Conservation (phyloP, 2,329 filamentous ascomycete species). For the Alternaria triticimaculans region DNA sequence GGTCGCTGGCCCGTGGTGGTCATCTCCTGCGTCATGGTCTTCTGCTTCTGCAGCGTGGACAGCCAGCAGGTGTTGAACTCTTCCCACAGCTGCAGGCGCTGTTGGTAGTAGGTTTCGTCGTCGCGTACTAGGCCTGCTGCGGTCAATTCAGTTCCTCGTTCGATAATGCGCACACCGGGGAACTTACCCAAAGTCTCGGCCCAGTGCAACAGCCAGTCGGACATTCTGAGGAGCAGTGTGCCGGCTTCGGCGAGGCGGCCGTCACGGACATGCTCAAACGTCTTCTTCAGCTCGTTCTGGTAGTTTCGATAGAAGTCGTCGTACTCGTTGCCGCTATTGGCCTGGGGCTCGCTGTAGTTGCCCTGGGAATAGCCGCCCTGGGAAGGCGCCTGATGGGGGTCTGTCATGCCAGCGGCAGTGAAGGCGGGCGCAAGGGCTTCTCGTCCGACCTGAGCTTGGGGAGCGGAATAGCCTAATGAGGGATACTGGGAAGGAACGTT, state of each 20-base stretch:
- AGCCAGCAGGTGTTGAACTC: constrained; percentile 96
- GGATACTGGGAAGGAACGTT: constrained; percentile 71
- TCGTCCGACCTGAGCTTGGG: constrained; percentile 64
- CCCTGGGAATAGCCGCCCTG: constrained; percentile 49
- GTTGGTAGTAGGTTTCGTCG: constrained; percentile 74
- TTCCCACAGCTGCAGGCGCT: constrained; percentile 86
- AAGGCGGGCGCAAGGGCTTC: constrained; percentile 60
- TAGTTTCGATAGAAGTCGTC: constrained; percentile 73
- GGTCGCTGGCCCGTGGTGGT: constrained; percentile 65
- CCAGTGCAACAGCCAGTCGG: constrained; percentile 71
- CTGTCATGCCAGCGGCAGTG: constrained; percentile 58
- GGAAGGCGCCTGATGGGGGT: constrained; percentile 53
- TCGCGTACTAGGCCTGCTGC: constrained; percentile 87
- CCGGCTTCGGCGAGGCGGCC: constrained; percentile 67
- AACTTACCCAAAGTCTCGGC: constrained; percentile 70
- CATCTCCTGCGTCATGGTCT: constrained; percentile 69
- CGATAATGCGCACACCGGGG: constrained; percentile 21
- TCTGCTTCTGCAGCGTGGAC: constrained; percentile 80
- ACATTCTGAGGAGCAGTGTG: constrained; percentile 65
- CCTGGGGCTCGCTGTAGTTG: constrained; percentile 41
- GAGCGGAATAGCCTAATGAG: constrained; percentile 64
- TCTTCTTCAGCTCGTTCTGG: constrained; percentile 62
- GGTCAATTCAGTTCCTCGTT: constrained; percentile 52
- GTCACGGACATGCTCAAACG: constrained; percentile 74
- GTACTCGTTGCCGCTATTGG: constrained; percentile 56